A percentile compares a stretch with the other conserved stretches of the same genome.
Conservation (phyloP, 2,329 filamentous ascomycete genomes). For the Scytalidium sp. region DNA sequence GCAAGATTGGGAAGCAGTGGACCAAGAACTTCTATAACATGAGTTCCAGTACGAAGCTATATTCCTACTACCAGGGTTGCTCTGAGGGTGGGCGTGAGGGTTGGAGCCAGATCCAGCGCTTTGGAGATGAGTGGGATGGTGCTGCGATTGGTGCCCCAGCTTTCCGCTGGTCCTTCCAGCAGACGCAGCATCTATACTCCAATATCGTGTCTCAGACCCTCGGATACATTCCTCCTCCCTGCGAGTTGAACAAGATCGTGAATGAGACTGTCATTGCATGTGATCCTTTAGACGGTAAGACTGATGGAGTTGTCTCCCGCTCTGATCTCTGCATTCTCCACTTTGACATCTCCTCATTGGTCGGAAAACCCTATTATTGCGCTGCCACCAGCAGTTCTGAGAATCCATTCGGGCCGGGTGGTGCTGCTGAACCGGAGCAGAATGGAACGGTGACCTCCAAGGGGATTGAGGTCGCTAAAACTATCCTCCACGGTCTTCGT, state of each 20-base stretch:
- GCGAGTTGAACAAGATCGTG: slow-evolving; percentile 47
- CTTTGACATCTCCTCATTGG: slow-evolving; percentile 41
- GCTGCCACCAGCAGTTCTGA: slow-evolving; percentile 24
- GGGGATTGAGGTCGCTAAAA: slow-evolving; percentile 30
- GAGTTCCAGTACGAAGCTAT: slow-evolving; percentile 22
- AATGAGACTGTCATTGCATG: slow-evolving; percentile 53
- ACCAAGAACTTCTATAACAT: slow-evolving; percentile 39
- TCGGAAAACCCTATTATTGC: slow-evolving; percentile 45
- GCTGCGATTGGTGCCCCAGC: slow-evolving; percentile 43
- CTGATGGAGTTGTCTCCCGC: slow-evolving; percentile 50
- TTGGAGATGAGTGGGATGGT: slow-evolving; percentile 39
- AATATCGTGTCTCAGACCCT: slow-evolving; percentile 35
- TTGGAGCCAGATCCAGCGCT: slow-evolving; percentile 41
- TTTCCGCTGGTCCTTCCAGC: slow-evolving; percentile 42
- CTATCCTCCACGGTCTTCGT: slow-evolving; percentile 32
- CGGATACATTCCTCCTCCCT: slow-evolving; percentile 40
- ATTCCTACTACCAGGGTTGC: slow-evolving; percentile 51
- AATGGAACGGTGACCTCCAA: slow-evolving; percentile 24
- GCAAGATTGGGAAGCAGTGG: slow-evolving; percentile 39
- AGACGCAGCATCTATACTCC: slow-evolving; percentile 38
- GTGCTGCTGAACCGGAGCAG: slow-evolving; percentile 2
- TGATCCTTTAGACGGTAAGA: slow-evolving; percentile 51
- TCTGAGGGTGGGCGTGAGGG: slow-evolving; percentile 47
- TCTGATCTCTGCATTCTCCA: slow-evolving; percentile 44
- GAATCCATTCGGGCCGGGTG: background rate